These are phyloP conservation scores for Kalaharituber pfeilii DNA, from an alignment of 2,329 filamentous ascomycete species.

Conservation along the genomic window DNA sequence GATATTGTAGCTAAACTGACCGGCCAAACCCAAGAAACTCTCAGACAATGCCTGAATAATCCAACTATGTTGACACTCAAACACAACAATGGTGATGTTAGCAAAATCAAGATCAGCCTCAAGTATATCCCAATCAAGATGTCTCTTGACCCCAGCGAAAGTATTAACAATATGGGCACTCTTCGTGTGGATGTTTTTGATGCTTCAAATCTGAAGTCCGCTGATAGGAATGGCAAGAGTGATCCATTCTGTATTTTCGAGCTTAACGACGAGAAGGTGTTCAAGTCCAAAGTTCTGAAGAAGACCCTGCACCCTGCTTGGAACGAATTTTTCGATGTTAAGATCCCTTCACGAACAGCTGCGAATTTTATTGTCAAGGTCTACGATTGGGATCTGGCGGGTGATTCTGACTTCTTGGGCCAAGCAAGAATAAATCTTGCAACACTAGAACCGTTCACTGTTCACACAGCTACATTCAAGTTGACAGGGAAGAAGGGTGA, in stretches of 20 bases:
- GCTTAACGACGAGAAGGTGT: constrained; percentile 71
- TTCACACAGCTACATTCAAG: constrained; percentile 53
- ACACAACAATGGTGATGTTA: constrained; percentile 56
- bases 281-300: constrained; percentile 92
- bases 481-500: constrained; percentile 57
- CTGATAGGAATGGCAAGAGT: constrained; percentile 89
- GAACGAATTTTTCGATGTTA: constrained; percentile 89
- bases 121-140: constrained; percentile 93
- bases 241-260: constrained; percentile 94
- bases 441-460: constrained; percentile 66
- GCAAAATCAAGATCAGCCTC: constrained; percentile 73
- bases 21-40: constrained; percentile 68
- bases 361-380: constrained; percentile 70
- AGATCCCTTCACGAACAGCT: constrained; percentile 65
- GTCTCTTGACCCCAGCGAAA: constrained; percentile 83
- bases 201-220: constrained; percentile 70
- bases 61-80: constrained; percentile 67
- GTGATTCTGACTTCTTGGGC: constrained; percentile 78
- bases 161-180: constrained; percentile 96
- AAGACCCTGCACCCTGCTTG: constrained; percentile 88
- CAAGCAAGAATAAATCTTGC: constrained; percentile 57
- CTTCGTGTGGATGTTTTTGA: constrained; percentile 87
- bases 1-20: constrained; percentile 67
- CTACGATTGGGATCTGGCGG: constrained; percentile 92
- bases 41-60: constrained; percentile 86